Conservation (phyloP, 805 yeast genomes). For the Komagataella pastoris region DNA sequence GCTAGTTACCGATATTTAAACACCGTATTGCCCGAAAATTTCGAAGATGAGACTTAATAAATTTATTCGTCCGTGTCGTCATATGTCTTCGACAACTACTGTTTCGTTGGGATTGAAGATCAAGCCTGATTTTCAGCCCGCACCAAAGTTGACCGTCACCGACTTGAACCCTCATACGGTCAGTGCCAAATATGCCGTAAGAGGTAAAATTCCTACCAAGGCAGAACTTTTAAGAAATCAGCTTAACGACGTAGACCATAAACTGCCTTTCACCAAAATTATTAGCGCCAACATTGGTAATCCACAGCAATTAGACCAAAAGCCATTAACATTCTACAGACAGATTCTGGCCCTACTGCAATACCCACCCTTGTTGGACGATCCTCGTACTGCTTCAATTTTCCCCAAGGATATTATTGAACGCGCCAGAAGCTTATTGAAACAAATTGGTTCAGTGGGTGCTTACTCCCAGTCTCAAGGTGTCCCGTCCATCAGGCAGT, state of each 20-base stretch:
- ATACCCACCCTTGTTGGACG: conserved; percentile 56
- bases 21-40: not conserved
- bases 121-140: conserved; percentile 10
- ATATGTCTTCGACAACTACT: not conserved
- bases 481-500: conserved; percentile 51
- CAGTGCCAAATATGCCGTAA: conserved; percentile 88
- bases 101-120: not conserved
- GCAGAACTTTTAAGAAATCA: conserved; percentile 72
- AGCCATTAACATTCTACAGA: conserved; percentile 90
- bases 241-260: conserved; percentile 38
- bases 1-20: not conserved
- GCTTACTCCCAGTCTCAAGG: conserved; percentile 96
- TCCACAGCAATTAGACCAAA: conserved; percentile 93
- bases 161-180: conserved; percentile 67
- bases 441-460: conserved; percentile 71
- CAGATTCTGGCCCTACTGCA: conserved; percentile 80
- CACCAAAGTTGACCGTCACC: conserved; percentile 19
- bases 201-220: conserved; percentile 87
- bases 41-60: not conserved
- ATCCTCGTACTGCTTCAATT: conserved; percentile 15
- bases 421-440: conserved; percentile 52
- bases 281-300: conserved; percentile 93
- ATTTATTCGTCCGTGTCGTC: not conserved
- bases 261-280: conserved; percentile 65
- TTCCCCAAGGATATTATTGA: conserved; percentile 58